Conservation (phyloP, 1,139 yeast genomes). For the Nakaseomyces bracarensis region DNA sequence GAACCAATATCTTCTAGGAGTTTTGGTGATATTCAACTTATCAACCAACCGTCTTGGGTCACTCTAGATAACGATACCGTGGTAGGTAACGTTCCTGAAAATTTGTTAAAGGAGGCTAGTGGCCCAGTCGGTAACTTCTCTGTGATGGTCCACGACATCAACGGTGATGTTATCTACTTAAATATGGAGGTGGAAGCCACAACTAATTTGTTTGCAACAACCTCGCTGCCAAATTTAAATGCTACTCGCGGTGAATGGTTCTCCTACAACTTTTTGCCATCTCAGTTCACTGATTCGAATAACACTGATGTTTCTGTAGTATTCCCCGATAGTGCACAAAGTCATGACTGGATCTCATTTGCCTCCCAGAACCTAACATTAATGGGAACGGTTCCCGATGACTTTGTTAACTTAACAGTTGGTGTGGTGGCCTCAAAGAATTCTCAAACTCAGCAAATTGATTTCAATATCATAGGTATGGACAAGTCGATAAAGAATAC, state of each 20-base stretch:
- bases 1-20: slow-evolving; percentile 40
- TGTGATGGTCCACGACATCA: slow-evolving; percentile 53
- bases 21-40: slow-evolving; percentile 41
- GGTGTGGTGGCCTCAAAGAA: slow-evolving; percentile 44
- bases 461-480: slow-evolving; percentile 52
- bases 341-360: slow-evolving; percentile 54
- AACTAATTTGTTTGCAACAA: slow-evolving; percentile 43
- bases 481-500: slow-evolving; percentile 27
- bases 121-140: slow-evolving; percentile 38
- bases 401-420: slow-evolving; percentile 44
- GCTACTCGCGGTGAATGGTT: slow-evolving; percentile 59
- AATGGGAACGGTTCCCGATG: slow-evolving; percentile 56
- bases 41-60: slow-evolving; percentile 54
- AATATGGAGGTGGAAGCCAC: slow-evolving; percentile 41
- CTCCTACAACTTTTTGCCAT: slow-evolving; percentile 41
- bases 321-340: slow-evolving; percentile 35
- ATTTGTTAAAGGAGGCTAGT: slow-evolving; percentile 33
- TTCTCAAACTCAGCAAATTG: slow-evolving; percentile 37
- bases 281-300: slow-evolving; percentile 47
- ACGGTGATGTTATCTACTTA: slow-evolving; percentile 54
- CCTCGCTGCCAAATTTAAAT: slow-evolving; percentile 47
- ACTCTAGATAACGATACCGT: slow-evolving; percentile 40
- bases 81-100: slow-evolving; percentile 51
- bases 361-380: slow-evolving; percentile 55
- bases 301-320: slow-evolving; percentile 44